phyloP scores from a whole-genome alignment of 495 filamentous ascomycete genomes.

The Hyaloscypha hepaticicola region DNA sequence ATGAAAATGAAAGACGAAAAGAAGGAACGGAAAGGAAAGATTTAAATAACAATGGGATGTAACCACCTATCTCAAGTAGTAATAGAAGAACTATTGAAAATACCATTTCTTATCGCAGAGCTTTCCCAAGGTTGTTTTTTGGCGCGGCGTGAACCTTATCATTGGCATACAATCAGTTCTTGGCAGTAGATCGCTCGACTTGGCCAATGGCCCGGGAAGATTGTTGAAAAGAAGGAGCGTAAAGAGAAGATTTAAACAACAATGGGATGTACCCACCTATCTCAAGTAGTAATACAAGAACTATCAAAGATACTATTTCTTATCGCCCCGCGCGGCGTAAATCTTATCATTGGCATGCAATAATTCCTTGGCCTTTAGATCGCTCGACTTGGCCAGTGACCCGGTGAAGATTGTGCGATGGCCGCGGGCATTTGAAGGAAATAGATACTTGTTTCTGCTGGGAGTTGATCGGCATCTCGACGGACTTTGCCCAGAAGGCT shows the following conservation, averaged over 20 bases:
- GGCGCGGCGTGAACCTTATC: background rate
- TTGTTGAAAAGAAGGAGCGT: background rate
- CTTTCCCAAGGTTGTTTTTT: background rate
- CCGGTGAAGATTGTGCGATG: no score
- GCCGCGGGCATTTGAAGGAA: background rate
- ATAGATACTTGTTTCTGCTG: background rate
- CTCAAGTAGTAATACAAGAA: background rate
- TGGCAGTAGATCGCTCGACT: background rate
- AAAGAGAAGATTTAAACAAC: background rate
- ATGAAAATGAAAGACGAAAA: background rate
- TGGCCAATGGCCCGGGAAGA: background rate
- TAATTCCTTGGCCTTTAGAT: background rate
- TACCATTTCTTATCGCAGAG: conserved; percentile 1
- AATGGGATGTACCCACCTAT: background rate
- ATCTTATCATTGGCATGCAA: background rate
- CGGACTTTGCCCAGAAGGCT: background rate
- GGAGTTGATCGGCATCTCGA: background rate
- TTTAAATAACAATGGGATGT: background rate
- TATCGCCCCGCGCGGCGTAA: background rate
- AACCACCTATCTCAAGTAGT: background rate
- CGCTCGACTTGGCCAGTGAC: background rate
- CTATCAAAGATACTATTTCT: background rate
- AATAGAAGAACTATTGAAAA: background rate
- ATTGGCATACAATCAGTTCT: background rate
- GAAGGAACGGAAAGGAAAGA: background rate